Base-by-base conservation (phyloP, 75 land plant genomes). In the Pinus albicaulis region DNA sequence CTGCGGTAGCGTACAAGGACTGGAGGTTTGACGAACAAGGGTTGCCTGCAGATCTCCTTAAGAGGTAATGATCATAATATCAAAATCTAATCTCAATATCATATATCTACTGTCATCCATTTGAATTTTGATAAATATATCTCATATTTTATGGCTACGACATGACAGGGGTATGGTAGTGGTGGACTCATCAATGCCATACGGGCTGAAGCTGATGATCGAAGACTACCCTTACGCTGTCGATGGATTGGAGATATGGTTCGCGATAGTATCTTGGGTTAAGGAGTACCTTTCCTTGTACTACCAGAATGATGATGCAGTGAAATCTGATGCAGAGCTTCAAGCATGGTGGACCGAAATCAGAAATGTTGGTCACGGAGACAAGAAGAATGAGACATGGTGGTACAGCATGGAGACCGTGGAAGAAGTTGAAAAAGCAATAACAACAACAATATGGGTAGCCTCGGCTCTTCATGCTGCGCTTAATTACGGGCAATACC, bases 401-500 rank as follows among this genome's bases (percentile, higher is more conserved):
- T 89, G 92, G 92, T 85, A 79, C 0, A 71, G 71, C 22, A 82
- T 90, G 68, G 38, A 75, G 36, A 80, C 80, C 25, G 28, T 74
- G 56, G 74, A 66, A 22, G 82, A 78, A 69, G 72, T 90, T 5
- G 66, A 55, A 8, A 59, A 82, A 10, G 81, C 81, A 20, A 28
- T 90, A 14, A 76, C 85, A 17, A 90, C 78, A 48, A 65, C 85
- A 2, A 69, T 85, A 6, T 87, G 92, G 90, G 55, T 85, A 0
- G 76, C 81, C 23, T 75, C 87, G 24, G 76, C 76, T 26, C 64
- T 71, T 55, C 87, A 85, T 38, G 86, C 87, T 20, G 77, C 78
- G 7, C 71, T 90, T 24, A 90, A 90, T 41, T 92, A 86, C 60
- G 92, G 90, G 28, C 92, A 90, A 56, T 92, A 86, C 74, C 76